Evolutionary conservation across 108 stramenopile species (phyloP), one percentile per base, ranked within the genome.

Genomic region (Discostella stelligeroides): DNA sequence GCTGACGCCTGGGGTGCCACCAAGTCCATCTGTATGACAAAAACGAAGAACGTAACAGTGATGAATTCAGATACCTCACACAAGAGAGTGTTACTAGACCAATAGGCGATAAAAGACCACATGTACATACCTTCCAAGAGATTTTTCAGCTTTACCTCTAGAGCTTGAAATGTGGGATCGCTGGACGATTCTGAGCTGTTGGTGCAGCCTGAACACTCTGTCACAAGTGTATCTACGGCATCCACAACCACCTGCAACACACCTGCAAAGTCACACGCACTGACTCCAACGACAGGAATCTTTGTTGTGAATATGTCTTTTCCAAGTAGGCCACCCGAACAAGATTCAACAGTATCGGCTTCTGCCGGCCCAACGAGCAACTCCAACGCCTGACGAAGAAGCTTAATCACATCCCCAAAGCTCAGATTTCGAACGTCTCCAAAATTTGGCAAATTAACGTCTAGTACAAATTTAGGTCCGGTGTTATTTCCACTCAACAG

Each of bases 311-410:
- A 80, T 27, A 72, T 17, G 14, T 73, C 40, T 1, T 20, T 0
- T n/a, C 79, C 79, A 24, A 80, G 68, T 13, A 80, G 54, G 13
- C 79, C 79, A n/a, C 73, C 79, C 14, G 79, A 74, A 40, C 79
- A 80, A 18, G 79, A 80, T 18, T 74, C 72, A 17, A 80, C 73
- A 39, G 59, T 58, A 30, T 74, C 79, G 21, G 30, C 64, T n/a
- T 55, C 64, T 21, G 54, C 42, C 34, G 55, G 29, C 13, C 79
- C 79, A 28, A 74, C 68, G 17, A 80, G 58, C 15, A 80, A 62
- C 47, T 54, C 63, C 24, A 74, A 24, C 15, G 67, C 66, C 28
- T 51, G 23, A 13, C 60, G 18, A 45, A 80, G 37, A 28, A 73
- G 41, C 0, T 72, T 28, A 34, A 80, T 60, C 12, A 74, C 63